Conservation (phyloP, 805 yeast species). For the Kurtzmaniella fragi region DNA sequence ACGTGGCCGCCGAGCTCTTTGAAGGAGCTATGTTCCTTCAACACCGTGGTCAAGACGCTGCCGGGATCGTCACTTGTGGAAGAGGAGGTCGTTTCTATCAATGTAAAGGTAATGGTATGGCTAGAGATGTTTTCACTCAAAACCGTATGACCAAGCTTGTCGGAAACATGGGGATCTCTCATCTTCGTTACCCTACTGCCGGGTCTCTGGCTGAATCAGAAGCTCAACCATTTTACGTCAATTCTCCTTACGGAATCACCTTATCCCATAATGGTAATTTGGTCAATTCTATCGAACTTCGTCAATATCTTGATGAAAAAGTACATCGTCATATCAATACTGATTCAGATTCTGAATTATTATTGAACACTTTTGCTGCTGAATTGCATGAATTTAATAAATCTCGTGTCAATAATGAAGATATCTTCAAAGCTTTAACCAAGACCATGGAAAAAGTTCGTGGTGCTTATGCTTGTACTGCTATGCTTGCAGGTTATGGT, state of each 20-base stretch:
- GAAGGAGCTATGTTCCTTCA: conserved; percentile 92
- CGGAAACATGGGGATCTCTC: conserved; percentile 95
- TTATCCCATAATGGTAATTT: conserved; percentile 93
- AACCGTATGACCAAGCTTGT: conserved; percentile 69
- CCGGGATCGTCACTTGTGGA: conserved; percentile 98
- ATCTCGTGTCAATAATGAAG: conserved; percentile 86
- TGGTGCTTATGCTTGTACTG: conserved; percentile 97
- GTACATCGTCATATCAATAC: conserved; percentile 98
- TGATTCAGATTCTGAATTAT: conserved; percentile 89
- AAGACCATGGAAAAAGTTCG: conserved; percentile 79
- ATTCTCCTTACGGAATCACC: conserved; percentile 91
- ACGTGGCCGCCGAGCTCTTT: conserved; percentile 83
- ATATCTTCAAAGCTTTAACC: conserved; percentile 77
- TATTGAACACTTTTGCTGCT: conserved; percentile 85
- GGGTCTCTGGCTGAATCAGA: conserved; percentile 94
- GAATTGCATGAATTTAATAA: conserved; percentile 89
- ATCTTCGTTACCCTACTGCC: conserved; percentile 94
- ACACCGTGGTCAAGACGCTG: conserved; percentile 98
- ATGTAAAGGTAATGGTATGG: conserved; percentile 99
- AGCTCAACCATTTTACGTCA: conserved; percentile 98
- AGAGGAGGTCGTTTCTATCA: conserved; percentile 89
- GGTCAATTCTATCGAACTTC: conserved; percentile 77
- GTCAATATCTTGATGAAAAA: conserved; percentile 78
- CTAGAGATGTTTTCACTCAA: conserved; percentile 92
- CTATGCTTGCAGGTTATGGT: conserved; percentile 95